Percentiles rank a stretch among this genome's conserved stretches.
Conservation (phyloP, 192 early-diverging fungal genomes). For the Physocladia obscura region DNA sequence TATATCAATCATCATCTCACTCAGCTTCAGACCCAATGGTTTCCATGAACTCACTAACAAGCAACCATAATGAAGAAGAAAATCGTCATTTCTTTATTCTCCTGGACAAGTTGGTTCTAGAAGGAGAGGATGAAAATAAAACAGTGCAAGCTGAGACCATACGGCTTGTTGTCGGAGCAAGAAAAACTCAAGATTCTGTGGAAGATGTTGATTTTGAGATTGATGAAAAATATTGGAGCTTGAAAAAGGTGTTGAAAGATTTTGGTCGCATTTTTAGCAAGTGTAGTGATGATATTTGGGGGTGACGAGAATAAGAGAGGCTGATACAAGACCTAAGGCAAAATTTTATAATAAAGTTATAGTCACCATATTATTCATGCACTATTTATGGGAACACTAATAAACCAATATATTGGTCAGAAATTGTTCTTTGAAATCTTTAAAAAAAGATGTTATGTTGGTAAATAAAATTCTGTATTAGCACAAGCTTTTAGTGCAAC, state of each 20-base stretch:
- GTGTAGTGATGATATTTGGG: conserved; percentile 8
- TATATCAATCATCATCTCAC: neutral
- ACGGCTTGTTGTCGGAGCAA: neutral
- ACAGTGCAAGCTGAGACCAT: neutral
- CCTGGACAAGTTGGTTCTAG: neutral
- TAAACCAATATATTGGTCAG: too few relatives aligned
- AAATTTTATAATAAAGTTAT: too few relatives aligned
- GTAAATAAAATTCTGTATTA: too few relatives aligned
- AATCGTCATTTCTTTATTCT: conserved; percentile 16
- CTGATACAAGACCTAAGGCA: too few relatives aligned
- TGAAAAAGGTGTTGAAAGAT: conserved; percentile 4
- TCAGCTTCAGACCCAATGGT: neutral
- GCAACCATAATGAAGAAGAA: neutral
- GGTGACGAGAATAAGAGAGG: too few relatives aligned
- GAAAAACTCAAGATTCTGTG: neutral
- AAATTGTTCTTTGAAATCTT: too few relatives aligned
- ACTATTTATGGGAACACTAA: too few relatives aligned
- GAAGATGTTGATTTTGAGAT: conserved; percentile 20
- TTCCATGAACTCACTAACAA: neutral
- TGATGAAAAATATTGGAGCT: conserved; percentile 10
- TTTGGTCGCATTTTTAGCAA: neutral
- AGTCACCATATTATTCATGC: too few relatives aligned
- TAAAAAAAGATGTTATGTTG: too few relatives aligned
- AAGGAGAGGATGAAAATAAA: neutral
- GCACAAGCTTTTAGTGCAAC: too few relatives aligned